A percentile compares a stretch with the other conserved stretches of the same genome.
Evolutionary conservation across 495 filamentous ascomycete genomes (phyloP).

Genomic region (Daldinia vernicosa): DNA sequence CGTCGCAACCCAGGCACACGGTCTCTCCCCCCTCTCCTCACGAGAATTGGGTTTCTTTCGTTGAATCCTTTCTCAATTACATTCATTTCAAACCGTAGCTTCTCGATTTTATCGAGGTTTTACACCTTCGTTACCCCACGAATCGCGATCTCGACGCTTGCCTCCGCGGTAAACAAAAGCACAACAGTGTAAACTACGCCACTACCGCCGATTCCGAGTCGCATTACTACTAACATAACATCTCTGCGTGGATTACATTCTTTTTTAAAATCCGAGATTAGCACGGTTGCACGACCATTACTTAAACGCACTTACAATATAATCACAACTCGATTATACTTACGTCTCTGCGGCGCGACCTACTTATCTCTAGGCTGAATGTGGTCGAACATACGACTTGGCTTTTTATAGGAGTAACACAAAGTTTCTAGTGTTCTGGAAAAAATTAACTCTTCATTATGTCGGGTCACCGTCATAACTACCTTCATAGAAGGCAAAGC

Average conservation of each 20-base stretch:
- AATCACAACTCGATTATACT: slow-evolving; percentile 3
- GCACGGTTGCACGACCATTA: slow-evolving; percentile 11
- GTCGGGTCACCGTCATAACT: slow-evolving; percentile 44
- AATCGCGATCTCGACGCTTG: slow-evolving; percentile 34
- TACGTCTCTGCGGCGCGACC: not conserved
- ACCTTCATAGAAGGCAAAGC: slow-evolving; percentile 37
- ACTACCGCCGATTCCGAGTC: slow-evolving; percentile 30
- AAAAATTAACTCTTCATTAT: slow-evolving; percentile 28
- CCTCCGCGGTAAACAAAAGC: slow-evolving; percentile 32
- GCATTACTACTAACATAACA: slow-evolving; percentile 21
- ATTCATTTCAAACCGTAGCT: slow-evolving; percentile 41
- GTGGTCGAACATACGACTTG: slow-evolving; percentile 7
- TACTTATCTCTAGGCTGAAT: slow-evolving; percentile 8
- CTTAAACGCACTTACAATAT: not conserved
- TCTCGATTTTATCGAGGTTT: slow-evolving; percentile 38
- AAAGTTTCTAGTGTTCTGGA: not conserved
- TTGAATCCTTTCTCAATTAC: slow-evolving; percentile 46
- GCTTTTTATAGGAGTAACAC: slow-evolving; percentile 7
- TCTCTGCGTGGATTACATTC: slow-evolving; percentile 36
- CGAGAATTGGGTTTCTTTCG: slow-evolving; percentile 43
- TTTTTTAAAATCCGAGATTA: slow-evolving; percentile 26
- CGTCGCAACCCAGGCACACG: slow-evolving; percentile 47
- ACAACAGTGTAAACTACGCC: slow-evolving; percentile 22
- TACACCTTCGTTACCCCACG: slow-evolving; percentile 41
- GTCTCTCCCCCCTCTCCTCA: slow-evolving; percentile 36